phyloP scores from a whole-genome alignment of 805 yeast genomes.

The Candida montana region DNA sequence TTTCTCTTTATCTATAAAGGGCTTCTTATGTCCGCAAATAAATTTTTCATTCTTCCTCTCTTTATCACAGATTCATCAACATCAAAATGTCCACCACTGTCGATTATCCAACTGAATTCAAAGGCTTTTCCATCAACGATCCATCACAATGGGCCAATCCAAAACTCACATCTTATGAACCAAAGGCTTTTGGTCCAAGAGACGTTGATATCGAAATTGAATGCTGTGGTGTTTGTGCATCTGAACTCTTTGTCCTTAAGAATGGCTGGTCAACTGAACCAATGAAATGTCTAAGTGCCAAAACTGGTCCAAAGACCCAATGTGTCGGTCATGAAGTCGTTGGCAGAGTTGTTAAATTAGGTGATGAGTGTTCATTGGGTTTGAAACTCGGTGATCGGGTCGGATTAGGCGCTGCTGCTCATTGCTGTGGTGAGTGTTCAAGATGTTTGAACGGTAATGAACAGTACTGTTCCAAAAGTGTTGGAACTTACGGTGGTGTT shows the following conservation, averaged over 20 bases:
- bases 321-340: conserved; percentile 68
- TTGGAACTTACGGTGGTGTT: conserved; percentile 45
- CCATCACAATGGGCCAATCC: conserved; percentile 52
- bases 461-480: conserved; percentile 45
- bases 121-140: conserved; percentile 53
- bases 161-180: conserved; percentile 42
- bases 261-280: conserved; percentile 43
- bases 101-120: conserved; percentile 49
- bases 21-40: too few species aligned
- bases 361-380: conserved; percentile 43
- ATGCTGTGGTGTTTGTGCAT: conserved; percentile 65
- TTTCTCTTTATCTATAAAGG: too few species aligned
- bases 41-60: too few species aligned
- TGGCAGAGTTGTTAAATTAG: conserved; percentile 55
- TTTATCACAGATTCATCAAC: too few species aligned
- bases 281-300: conserved; percentile 19
- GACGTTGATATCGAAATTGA: conserved; percentile 56
- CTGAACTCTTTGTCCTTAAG: conserved; percentile 48
- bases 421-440: conserved; percentile 56
- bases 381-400: conserved; percentile 67
- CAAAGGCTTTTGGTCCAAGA: conserved; percentile 37
- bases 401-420: conserved; percentile 71
- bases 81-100: conserved; percentile 21
- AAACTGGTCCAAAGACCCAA: conserved; percentile 33
- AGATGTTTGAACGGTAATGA: conserved; percentile 53